A percentile compares a stretch with the other conserved stretches of the same genome.
phyloP scores from a whole-genome alignment of 805 yeast species.

The Lipomyces lipofer region DNA sequence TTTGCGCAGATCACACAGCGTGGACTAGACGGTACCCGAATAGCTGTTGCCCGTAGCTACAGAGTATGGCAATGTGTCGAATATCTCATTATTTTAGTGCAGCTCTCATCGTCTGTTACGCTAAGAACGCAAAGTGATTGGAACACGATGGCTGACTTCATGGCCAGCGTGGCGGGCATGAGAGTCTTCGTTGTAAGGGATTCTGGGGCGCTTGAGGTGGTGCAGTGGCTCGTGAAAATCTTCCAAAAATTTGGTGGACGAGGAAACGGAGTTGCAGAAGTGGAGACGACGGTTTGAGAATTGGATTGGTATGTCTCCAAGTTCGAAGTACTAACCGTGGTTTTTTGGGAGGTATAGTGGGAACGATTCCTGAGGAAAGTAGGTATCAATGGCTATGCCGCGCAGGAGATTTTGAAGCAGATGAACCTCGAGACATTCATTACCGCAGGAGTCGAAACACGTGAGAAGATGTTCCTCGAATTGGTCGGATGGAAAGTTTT shows the following conservation, averaged over 20 bases:
- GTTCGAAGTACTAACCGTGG: not conserved
- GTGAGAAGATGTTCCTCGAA: conserved; percentile 3
- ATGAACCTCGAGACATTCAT: conserved; percentile 2
- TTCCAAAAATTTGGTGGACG: conserved; percentile 9
- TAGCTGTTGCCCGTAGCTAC: conserved; percentile 2
- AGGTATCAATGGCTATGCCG: conserved; percentile 21
- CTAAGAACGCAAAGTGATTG: conserved; percentile 8
- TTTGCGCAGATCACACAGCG: conserved; percentile 13
- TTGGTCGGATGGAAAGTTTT: conserved; percentile 15
- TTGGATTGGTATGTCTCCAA: not conserved
- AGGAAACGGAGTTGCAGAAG: conserved; percentile 21
- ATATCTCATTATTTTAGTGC: conserved; percentile 3
- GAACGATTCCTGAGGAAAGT: conserved; percentile 14
- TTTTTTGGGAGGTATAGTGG: conserved; percentile 5
- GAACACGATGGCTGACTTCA: conserved; percentile 13
- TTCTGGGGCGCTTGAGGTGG: not conserved
- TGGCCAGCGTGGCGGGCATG: conserved; percentile 5
- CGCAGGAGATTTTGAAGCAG: conserved; percentile 14
- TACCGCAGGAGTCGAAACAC: conserved; percentile 2
- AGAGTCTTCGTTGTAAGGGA: not conserved
- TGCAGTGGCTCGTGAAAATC: conserved; percentile 3
- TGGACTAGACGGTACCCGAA: conserved; percentile 3
- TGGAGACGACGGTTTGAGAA: conserved; percentile 21
- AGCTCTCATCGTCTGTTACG: not conserved
- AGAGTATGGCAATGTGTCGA: not conserved